These are phyloP conservation scores for Cymbopogon citratus DNA, from an alignment of 176 grass and related monocot species.

Conservation along the genomic window DNA sequence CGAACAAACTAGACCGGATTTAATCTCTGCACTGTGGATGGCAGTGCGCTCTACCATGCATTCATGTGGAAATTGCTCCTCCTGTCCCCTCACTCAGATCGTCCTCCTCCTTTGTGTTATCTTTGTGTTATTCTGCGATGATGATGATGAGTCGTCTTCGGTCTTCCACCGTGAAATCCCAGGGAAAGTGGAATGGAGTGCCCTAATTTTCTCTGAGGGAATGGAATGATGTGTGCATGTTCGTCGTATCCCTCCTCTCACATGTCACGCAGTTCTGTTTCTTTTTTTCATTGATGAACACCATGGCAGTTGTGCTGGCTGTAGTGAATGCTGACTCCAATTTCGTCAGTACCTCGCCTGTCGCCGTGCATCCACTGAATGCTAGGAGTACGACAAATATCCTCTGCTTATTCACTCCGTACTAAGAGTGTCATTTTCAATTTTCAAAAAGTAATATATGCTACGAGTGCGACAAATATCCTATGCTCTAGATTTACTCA, in stretches of 20 bases:
- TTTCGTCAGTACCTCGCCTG: neutral
- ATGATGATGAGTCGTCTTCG: too few relatives aligned
- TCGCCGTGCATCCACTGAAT: neutral
- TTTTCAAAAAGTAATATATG: too few relatives aligned
- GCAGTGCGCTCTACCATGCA: neutral
- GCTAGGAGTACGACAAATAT: neutral
- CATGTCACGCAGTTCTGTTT: neutral
- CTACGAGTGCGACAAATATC: too few relatives aligned
- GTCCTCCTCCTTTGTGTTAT: neutral
- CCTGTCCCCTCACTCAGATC: neutral
- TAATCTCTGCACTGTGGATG: slow-evolving; percentile 18
- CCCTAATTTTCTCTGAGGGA: neutral
- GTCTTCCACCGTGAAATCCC: neutral
- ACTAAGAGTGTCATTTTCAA: too few relatives aligned
- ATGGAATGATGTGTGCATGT: neutral
- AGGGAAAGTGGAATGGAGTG: neutral
- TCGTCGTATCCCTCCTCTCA: neutral
- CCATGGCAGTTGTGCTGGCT: neutral
- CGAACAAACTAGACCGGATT: neutral
- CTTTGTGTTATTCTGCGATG: neutral
- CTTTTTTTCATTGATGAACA: neutral
- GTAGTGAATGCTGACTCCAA: neutral
- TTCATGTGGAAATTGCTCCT: neutral
- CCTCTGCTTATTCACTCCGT: too few relatives aligned
- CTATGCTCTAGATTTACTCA: too few relatives aligned